phyloP scores from a whole-genome alignment of 306 rosid genomes.

The Vigna nakashimae region DNA sequence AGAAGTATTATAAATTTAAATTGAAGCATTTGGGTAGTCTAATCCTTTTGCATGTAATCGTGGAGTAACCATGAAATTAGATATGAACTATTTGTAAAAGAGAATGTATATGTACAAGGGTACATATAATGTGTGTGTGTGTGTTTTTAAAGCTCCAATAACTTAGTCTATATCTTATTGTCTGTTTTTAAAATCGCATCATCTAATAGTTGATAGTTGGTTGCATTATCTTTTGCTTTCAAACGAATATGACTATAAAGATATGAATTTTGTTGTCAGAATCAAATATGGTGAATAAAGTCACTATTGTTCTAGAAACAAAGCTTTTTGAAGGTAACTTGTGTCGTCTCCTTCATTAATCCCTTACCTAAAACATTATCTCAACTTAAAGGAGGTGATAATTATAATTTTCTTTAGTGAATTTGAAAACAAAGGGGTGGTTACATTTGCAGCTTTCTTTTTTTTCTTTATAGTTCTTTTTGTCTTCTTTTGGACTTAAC shows the following conservation, averaged over 20 bases:
- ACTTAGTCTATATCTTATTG: too few species aligned
- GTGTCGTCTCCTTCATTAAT: conserved; percentile 37
- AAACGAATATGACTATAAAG: conserved; percentile 10
- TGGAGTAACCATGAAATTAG: too few species aligned
- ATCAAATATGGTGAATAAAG: conserved; percentile 20
- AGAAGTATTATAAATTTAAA: too few species aligned
- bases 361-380: conserved; percentile 47
- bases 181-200: too few species aligned
- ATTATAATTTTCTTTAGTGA: conserved; percentile 15
- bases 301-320: conserved; percentile 25
- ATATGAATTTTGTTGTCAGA: conserved; percentile 21
- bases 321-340: conserved; percentile 7
- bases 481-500: conserved; percentile 59
- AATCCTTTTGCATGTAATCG: too few species aligned
- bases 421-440: conserved; percentile 51
- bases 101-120: too few species aligned
- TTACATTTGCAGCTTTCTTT: conserved; percentile 43
- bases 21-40: too few species aligned
- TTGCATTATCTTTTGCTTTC: background rate
- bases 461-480: conserved; percentile 11
- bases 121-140: too few species aligned
- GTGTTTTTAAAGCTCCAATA: too few species aligned
- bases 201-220: too few species aligned
- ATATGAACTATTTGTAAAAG: too few species aligned
- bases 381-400: conserved; percentile 30